Conservation (phyloP, 805 yeast genomes). For the Zygosaccharomyces bailii region DNA sequence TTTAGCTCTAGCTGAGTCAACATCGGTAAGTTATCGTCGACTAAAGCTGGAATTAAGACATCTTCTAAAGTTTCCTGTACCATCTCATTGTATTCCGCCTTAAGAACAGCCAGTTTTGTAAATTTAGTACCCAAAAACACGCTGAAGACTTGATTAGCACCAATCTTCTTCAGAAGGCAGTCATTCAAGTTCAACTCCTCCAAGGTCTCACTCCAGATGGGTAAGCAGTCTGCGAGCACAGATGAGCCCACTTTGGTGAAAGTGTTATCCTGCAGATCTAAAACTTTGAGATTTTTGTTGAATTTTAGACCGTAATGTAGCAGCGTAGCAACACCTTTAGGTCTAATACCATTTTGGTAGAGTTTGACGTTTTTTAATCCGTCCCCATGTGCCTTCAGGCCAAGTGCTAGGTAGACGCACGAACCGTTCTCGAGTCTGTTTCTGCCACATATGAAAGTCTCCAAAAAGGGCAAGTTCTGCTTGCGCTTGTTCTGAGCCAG, state of each 20-base stretch:
- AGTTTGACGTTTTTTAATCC: conserved; percentile 66
- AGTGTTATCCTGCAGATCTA: conserved; percentile 95
- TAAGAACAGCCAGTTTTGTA: conserved; percentile 52
- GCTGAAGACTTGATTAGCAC: conserved; percentile 55
- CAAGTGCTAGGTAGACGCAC: conserved; percentile 76
- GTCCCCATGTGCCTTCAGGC: conserved; percentile 73
- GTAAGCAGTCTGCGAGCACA: conserved; percentile 59
- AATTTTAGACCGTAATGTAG: conserved; percentile 66
- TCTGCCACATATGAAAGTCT: conserved; percentile 93
- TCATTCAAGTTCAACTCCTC: conserved; percentile 84
- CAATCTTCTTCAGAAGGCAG: conserved; percentile 76
- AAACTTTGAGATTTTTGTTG: conserved; percentile 55
- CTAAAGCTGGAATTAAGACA: conserved; percentile 47
- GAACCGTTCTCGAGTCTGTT: conserved; percentile 97
- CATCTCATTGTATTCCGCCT: conserved; percentile 86
- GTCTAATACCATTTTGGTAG: conserved; percentile 97
- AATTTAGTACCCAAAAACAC: conserved; percentile 44
- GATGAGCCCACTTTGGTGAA: conserved; percentile 67
- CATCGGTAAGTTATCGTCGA: conserved; percentile 53
- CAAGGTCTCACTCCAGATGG: conserved; percentile 59
- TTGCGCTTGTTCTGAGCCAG: conserved; percentile 62
- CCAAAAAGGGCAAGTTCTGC: conserved; percentile 48
- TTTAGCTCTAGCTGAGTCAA: conserved; percentile 75
- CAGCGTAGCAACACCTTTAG: conserved; percentile 78
- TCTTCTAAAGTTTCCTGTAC: conserved; percentile 58